Evolutionary conservation across 2,329 filamentous ascomycete genomes (phyloP).

Genomic region (Drechslerella dactyloides): DNA sequence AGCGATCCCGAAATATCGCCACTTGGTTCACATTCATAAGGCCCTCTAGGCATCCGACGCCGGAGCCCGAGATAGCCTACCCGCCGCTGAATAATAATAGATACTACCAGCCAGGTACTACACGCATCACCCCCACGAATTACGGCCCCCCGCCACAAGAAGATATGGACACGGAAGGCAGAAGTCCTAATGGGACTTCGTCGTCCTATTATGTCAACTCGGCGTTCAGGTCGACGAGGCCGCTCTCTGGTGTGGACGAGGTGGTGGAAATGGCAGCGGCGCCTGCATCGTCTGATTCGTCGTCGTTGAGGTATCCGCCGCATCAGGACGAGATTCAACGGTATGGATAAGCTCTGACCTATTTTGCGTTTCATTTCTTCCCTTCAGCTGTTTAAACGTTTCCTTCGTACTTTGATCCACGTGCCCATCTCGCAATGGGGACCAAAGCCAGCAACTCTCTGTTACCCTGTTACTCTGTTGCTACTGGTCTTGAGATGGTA

Average conservation of each 20-base stretch:
- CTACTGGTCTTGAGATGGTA: too few relatives aligned
- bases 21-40: constrained; percentile 38
- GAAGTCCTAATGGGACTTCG: background rate
- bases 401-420: too few relatives aligned
- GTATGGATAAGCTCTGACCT: constrained; percentile 32
- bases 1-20: constrained; percentile 34
- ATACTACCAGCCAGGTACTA: constrained; percentile 26
- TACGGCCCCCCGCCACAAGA: constrained; percentile 21
- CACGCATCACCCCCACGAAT: constrained; percentile 19
- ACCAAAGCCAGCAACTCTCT: too few relatives aligned
- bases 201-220: constrained; percentile 28
- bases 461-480: too few relatives aligned
- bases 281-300: background rate
- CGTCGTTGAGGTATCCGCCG: constrained; percentile 20
- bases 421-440: too few relatives aligned
- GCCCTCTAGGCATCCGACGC: constrained; percentile 9
- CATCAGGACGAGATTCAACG: constrained; percentile 28
- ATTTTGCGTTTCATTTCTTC: constrained; percentile 9
- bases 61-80: constrained; percentile 39
- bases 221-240: constrained; percentile 20
- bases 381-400: too few relatives aligned
- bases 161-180: background rate
- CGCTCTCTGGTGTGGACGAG: constrained; percentile 26
- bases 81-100: constrained; percentile 22
- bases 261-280: constrained; percentile 35